These are phyloP conservation scores for Neurospora africana DNA, from an alignment of 495 filamentous ascomycete genomes.

Conservation along the genomic window DNA sequence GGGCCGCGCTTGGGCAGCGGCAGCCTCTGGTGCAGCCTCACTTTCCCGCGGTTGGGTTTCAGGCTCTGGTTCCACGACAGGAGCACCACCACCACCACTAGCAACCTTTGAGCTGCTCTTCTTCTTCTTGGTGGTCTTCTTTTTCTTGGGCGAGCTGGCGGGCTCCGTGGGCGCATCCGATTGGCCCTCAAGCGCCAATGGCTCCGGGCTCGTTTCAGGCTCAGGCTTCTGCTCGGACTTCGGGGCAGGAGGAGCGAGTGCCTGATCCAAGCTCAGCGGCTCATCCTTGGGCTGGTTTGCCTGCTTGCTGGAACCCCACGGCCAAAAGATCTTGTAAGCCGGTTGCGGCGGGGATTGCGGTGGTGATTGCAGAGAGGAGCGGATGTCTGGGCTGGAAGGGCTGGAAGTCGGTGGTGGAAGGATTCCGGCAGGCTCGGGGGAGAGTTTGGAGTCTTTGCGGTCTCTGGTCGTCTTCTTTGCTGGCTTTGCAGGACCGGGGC, in stretches of 20 bases:
- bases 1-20: not conserved
- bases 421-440: not conserved
- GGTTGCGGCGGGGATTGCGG: not conserved
- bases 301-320: not conserved
- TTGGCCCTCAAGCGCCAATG: not conserved
- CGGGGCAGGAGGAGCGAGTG: not conserved
- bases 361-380: not conserved
- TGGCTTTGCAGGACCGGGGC: not conserved
- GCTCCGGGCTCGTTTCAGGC: not conserved
- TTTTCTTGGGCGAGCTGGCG: not conserved
- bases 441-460: not conserved
- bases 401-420: not conserved
- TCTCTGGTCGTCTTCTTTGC: not conserved
- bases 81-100: not conserved
- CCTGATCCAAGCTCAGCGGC: not conserved
- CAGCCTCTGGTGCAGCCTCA: not conserved
- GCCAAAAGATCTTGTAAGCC: not conserved
- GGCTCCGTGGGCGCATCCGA: not conserved
- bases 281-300: not conserved
- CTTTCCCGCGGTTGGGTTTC: not conserved
- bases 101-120: not conserved
- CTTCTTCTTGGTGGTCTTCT: not conserved
- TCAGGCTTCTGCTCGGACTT: not conserved
- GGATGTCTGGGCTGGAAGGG: not conserved
- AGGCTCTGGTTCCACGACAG: not conserved